Base-by-base conservation (phyloP, 2,329 filamentous ascomycete genomes). In the Scleromitrula shiraiana region DNA sequence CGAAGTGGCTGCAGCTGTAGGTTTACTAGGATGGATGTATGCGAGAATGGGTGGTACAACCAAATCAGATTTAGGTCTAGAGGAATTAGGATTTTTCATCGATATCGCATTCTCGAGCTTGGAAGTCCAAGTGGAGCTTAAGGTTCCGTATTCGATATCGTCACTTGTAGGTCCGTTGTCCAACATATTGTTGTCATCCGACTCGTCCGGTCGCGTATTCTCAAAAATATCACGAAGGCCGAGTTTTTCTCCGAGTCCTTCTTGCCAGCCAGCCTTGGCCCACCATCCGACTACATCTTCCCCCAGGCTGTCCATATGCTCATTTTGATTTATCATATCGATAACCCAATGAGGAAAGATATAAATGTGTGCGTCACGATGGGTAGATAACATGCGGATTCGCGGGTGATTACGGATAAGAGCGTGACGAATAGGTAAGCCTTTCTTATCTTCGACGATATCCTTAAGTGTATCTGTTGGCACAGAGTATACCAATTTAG, bases 241-340 rank as follows among this genome's bases (percentile, higher is more conserved):
- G 7, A 97, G 74, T 66, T 95, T 96, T 43, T 85, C 79, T 0
- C 78, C 79, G 3, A 96, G 71, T 0, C 88, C 86, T 3, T 77
- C 73, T 65, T 97, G 90, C 93, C 93, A 98, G 46, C 82, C 82
- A 1, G 91, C 82, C 65, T 97, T 97, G 27, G 90, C 88, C 89
- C 90, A 95, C 85, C 88, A 95, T 6, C 90, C 89, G 14, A 97
- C 73, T 5, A 96, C 80, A 61, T 97, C 91, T 65, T 97, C 91
- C 26, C 85, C 86, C 40, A 98, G 82, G 48, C 83, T 94, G 59
- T 95, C 87, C 53, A 98, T 79, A 9, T 77, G 81, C 24, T 90
- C 83, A 59, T 96, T 94, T 53, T 76, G 73, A 50, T 79, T 77
- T 35, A 94, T 79, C 65, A 95, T 85, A 46, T 94, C 83, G 60